phyloP scores from a whole-genome alignment of 768 basidiomycete genomes.

The Hortiboletus campestris region DNA sequence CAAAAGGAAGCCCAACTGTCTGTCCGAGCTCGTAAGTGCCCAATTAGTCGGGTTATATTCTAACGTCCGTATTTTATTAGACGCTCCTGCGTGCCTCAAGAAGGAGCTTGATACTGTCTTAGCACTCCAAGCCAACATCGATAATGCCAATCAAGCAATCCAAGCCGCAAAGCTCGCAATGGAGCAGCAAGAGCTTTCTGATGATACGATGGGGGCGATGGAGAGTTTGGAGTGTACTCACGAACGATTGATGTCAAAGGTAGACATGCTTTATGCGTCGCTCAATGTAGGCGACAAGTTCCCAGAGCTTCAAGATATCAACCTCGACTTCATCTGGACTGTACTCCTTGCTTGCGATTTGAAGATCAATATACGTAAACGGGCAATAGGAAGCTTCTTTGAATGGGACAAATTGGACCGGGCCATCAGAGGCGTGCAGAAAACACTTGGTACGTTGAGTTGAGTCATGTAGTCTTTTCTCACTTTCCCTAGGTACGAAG shows the following conservation, averaged over 20 bases:
- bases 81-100: too few species aligned
- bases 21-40: too few species aligned
- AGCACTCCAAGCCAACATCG: constrained; percentile 23
- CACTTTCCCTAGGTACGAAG: too few species aligned
- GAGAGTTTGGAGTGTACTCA: background rate
- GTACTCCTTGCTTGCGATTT: background rate
- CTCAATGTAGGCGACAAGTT: background rate
- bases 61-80: too few species aligned
- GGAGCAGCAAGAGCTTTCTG: background rate
- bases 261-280: background rate
- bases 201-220: background rate
- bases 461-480: too few species aligned
- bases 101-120: too few species aligned
- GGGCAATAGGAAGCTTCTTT: background rate
- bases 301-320: background rate
- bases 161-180: too few species aligned
- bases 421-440: background rate
- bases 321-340: background rate
- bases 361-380: background rate
- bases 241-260: background rate
- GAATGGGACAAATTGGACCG: background rate
- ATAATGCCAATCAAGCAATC: too few species aligned
- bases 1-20: too few species aligned
- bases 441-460: too few species aligned
- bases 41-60: too few species aligned